Conservation (phyloP, 345 rosid genomes). For the Boechera divaricarpa region DNA sequence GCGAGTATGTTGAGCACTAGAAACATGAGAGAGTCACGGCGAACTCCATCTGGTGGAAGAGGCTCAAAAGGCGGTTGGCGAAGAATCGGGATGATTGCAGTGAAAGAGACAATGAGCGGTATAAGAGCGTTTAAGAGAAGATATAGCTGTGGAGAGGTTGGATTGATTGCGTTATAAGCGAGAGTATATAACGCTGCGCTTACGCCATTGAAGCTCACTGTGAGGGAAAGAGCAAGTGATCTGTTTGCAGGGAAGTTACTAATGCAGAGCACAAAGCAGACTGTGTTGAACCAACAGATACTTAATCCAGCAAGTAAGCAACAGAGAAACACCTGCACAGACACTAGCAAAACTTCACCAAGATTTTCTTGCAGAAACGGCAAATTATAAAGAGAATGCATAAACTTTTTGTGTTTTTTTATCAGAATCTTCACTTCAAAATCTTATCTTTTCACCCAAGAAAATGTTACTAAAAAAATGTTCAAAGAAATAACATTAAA, state of each 20-base stretch:
- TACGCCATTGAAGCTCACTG: constrained; percentile 92
- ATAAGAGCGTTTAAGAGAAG: constrained; percentile 78
- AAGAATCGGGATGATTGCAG: constrained; percentile 75
- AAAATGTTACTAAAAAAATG: neutral
- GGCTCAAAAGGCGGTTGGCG: constrained; percentile 84
- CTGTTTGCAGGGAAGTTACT: constrained; percentile 76
- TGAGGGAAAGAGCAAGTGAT: constrained; percentile 85
- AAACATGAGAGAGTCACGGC: constrained; percentile 75
- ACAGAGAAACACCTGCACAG: constrained; percentile 69
- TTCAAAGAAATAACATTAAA: neutral
- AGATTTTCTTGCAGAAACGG: neutral
- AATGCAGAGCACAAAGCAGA: constrained; percentile 90
- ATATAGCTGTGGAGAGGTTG: constrained; percentile 61
- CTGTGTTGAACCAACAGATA: constrained; percentile 99
- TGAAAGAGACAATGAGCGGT: constrained; percentile 67
- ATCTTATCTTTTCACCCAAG: neutral
- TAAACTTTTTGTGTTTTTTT: neutral
- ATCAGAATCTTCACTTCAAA: constrained; percentile 2
- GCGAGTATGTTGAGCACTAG: constrained; percentile 74
- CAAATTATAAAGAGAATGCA: neutral
- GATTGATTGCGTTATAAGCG: constrained; percentile 68
- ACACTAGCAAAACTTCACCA: neutral
- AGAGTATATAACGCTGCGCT: constrained; percentile 89
- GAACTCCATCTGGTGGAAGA: constrained; percentile 68
- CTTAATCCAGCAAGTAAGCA: constrained; percentile 89